A percentile compares a stretch with the other conserved stretches of the same genome.
Conservation (phyloP, 2,329 filamentous ascomycete genomes). For the Ceratocystis huliohia region DNA sequence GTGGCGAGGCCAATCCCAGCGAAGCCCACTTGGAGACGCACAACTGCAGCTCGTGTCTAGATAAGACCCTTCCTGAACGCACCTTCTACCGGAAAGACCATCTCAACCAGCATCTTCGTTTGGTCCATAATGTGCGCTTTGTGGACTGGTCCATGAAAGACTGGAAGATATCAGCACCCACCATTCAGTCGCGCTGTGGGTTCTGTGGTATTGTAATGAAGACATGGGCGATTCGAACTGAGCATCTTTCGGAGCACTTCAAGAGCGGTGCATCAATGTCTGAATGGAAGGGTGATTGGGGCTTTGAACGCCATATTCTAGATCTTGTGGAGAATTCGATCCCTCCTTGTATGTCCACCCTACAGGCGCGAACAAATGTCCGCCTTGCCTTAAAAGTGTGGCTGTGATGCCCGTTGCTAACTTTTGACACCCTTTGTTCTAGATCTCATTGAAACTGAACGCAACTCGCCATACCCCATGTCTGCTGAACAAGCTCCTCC, state of each 20-base stretch:
- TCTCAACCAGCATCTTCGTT: constrained; percentile 50
- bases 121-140: constrained; percentile 51
- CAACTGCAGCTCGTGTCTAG: constrained; percentile 52
- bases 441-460: constrained; percentile 54
- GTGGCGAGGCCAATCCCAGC: constrained; percentile 42
- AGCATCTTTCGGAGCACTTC: constrained; percentile 56
- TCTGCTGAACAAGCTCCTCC: constrained; percentile 34
- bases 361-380: constrained; percentile 24
- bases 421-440: constrained; percentile 21
- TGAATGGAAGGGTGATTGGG: constrained; percentile 59
- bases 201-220: constrained; percentile 52
- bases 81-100: constrained; percentile 57
- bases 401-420: constrained; percentile 1
- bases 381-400: constrained; percentile 32
- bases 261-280: constrained; percentile 54
- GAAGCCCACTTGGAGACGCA: constrained; percentile 45
- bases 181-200: constrained; percentile 51
- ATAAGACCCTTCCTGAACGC: constrained; percentile 48
- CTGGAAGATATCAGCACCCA: constrained; percentile 48
- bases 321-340: constrained; percentile 55
- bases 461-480: constrained; percentile 44
- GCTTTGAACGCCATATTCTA: constrained; percentile 49
- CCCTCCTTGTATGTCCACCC: constrained; percentile 43
- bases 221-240: constrained; percentile 47
- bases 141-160: constrained; percentile 50